Evolutionary conservation across 352 stramenopile genomes (phyloP).

Genomic region (Pythium graminicola): DNA sequence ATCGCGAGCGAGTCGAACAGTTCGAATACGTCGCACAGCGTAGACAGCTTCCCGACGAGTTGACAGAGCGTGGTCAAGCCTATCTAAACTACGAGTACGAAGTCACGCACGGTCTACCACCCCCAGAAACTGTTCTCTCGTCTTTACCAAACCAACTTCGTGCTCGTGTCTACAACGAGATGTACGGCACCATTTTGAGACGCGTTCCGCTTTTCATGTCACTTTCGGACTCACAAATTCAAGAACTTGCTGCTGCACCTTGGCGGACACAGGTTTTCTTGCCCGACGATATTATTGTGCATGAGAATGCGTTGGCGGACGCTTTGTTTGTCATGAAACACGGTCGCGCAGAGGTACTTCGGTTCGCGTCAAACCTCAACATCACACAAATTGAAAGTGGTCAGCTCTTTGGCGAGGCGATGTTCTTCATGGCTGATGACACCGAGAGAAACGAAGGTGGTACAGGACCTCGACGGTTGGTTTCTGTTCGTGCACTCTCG

Average conservation of each 20-base stretch:
- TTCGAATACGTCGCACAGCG: conserved; percentile 24
- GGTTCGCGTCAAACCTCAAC: conserved; percentile 6
- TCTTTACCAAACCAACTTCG: conserved; percentile 17
- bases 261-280: conserved; percentile 24
- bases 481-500: conserved; percentile 19
- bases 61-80: conserved; percentile 10
- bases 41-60: conserved; percentile 12
- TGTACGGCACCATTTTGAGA: conserved; percentile 22
- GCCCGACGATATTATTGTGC: conserved; percentile 27
- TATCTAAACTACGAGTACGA: conserved; percentile 27
- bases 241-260: conserved; percentile 19
- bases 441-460: neutral
- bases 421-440: conserved; percentile 22
- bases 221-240: conserved; percentile 19
- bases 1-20: conserved; percentile 20
- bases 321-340: conserved; percentile 22
- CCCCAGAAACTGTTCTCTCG: conserved; percentile 20
- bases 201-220: conserved; percentile 22
- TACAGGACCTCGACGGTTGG: conserved; percentile 11
- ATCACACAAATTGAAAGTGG: conserved; percentile 19
- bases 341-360: conserved; percentile 15
- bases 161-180: conserved; percentile 20
- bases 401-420: conserved; percentile 24
- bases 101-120: conserved; percentile 19
- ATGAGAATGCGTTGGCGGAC: conserved; percentile 18